These are phyloP conservation scores for Pestalotiopsis sp. DNA, from an alignment of 2,329 filamentous ascomycete genomes.

Conservation along the genomic window DNA sequence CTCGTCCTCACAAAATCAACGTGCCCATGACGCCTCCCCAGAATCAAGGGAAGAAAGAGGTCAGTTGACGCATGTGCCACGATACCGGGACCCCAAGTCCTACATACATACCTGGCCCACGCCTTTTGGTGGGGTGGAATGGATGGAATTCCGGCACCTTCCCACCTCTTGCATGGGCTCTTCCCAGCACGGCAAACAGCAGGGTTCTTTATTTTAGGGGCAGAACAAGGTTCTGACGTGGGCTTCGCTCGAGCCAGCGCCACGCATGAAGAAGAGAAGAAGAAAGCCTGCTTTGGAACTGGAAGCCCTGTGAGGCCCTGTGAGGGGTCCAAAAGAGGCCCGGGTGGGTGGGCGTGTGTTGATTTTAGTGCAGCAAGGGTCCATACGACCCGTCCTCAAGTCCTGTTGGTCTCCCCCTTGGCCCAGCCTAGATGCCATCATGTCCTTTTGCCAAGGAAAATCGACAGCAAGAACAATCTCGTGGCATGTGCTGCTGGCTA, in stretches of 20 bases:
- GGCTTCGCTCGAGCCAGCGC: not conserved
- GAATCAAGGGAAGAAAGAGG: not conserved
- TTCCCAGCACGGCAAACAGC: not conserved
- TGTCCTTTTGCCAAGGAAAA: not conserved
- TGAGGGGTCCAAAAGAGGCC: not conserved
- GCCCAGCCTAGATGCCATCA: not conserved
- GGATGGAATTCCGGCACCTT: not conserved
- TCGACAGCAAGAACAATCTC: not conserved
- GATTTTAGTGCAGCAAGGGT: not conserved
- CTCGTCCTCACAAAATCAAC: not conserved
- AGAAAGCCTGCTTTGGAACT: not conserved
- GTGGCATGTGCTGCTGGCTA: not conserved
- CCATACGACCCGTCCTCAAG: not conserved
- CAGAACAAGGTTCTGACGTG: constrained; percentile 9
- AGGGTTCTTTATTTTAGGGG: not conserved
- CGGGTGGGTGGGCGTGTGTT: not conserved
- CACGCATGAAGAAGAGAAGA: not conserved
- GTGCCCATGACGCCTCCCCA: not conserved
- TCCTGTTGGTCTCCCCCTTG: not conserved
- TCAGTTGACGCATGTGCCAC: not conserved
- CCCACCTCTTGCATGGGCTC: not conserved
- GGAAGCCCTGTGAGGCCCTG: not conserved
- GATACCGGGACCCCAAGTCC: not conserved
- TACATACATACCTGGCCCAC: too few relatives aligned
- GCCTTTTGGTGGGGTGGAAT: not conserved